A percentile compares a stretch with the other conserved stretches of the same genome.
Evolutionary conservation across 768 basidiomycete genomes (phyloP).

Genomic region (Termitomyces sp.): DNA sequence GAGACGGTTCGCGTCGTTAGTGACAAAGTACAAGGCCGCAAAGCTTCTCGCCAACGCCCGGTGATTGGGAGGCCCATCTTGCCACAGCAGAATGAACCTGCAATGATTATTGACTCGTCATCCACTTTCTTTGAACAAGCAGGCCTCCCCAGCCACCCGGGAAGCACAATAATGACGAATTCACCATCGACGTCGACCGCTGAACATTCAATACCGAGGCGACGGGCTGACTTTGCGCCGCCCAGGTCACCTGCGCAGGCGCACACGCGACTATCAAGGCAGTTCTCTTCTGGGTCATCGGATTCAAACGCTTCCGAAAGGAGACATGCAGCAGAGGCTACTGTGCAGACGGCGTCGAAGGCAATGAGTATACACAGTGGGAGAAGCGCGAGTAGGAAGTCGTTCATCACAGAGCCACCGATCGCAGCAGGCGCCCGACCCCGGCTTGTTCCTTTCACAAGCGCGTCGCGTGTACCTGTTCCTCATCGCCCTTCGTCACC

Average conservation of each 20-base stretch:
- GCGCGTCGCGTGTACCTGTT: conserved; percentile 58
- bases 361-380: conserved; percentile 49
- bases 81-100: conserved; percentile 13
- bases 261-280: conserved; percentile 28
- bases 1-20: conserved; percentile 66
- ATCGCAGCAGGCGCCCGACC: conserved; percentile 36
- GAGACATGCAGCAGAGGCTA: conserved; percentile 37
- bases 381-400: conserved; percentile 13
- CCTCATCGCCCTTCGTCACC: conserved; percentile 38
- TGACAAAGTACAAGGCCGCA: conserved; percentile 38
- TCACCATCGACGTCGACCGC: conserved; percentile 66
- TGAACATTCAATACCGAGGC: conserved; percentile 57
- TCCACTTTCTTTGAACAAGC: conserved; percentile 38
- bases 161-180: conserved; percentile 44
- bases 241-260: conserved; percentile 42
- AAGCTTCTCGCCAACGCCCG: conserved; percentile 32
- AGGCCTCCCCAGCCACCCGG: conserved; percentile 32
- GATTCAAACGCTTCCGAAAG: conserved; percentile 27
- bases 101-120: conserved; percentile 23
- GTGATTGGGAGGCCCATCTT: conserved; percentile 57
- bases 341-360: conserved; percentile 42
- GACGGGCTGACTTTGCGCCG: conserved; percentile 66
- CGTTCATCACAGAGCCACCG: conserved; percentile 21
- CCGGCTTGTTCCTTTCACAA: conserved; percentile 67
- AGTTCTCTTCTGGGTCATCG: conserved; percentile 28